phyloP scores from a whole-genome alignment of 371 early-diverging fungal species.

The Rhizopus arrhizus region DNA sequence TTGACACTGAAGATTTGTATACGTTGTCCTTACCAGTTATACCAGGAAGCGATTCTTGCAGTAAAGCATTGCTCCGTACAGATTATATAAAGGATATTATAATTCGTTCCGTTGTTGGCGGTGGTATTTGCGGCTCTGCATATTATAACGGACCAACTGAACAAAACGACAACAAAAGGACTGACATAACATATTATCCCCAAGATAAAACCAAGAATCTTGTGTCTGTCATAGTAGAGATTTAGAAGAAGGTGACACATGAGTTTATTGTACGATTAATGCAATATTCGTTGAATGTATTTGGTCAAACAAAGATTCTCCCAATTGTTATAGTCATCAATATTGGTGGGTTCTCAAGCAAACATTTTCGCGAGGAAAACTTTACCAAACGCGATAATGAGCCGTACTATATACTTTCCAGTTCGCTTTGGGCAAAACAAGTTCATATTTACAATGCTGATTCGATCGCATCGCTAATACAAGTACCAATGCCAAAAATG shows the following conservation, averaged over 20 bases:
- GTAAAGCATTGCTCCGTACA: conserved; percentile 16
- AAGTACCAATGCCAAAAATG: conserved; percentile 18
- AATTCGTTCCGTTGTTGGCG: conserved; percentile 10
- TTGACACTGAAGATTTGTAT: conserved; percentile 17
- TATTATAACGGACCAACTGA: conserved; percentile 14
- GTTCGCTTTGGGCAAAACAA: conserved; percentile 21
- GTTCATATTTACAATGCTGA: conserved; percentile 19
- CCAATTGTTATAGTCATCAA: conserved; percentile 18
- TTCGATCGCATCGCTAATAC: conserved; percentile 14
- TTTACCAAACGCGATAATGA: conserved; percentile 20
- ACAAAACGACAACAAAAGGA: conserved; percentile 10
- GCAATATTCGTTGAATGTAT: conserved; percentile 20
- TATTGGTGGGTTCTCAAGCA: conserved; percentile 20
- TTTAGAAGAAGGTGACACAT: conserved; percentile 11
- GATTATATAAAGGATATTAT: conserved; percentile 15
- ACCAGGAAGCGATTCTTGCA: conserved; percentile 15
- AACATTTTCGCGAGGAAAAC: conserved; percentile 11
- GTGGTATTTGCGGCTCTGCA: conserved; percentile 15
- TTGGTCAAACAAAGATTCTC: conserved; percentile 13
- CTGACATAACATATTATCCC: conserved; percentile 12
- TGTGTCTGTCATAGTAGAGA: conserved; percentile 16
- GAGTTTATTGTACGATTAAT: conserved; percentile 18
- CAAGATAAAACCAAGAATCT: conserved; percentile 9
- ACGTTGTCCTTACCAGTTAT: conserved; percentile 19
- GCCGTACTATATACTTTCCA: conserved; percentile 18